These are phyloP conservation scores for Neohortaea acidophila DNA, from an alignment of 495 filamentous ascomycete genomes.

Conservation along the genomic window DNA sequence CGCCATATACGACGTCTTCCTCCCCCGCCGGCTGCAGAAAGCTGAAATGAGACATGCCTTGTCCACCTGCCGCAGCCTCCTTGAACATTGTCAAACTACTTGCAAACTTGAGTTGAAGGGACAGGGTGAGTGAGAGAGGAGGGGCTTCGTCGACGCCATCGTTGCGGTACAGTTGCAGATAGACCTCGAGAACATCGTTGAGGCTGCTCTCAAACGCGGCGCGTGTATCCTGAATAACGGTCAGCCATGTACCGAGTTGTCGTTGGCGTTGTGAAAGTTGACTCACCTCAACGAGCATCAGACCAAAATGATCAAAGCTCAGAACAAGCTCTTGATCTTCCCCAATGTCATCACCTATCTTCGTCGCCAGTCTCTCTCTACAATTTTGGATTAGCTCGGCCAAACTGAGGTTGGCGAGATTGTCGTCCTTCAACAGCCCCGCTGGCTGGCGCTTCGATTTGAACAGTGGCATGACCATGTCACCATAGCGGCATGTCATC, in stretches of 20 bases:
- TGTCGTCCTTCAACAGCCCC: conserved; percentile 56
- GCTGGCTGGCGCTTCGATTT: conserved; percentile 48
- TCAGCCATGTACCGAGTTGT: conserved; percentile 9
- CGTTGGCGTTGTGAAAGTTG: neutral
- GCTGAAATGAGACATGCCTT: conserved; percentile 41
- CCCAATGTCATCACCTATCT: conserved; percentile 44
- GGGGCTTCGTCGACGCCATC: conserved; percentile 41
- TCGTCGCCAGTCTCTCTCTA: conserved; percentile 50
- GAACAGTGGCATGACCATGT: conserved; percentile 55
- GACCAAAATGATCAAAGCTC: conserved; percentile 52
- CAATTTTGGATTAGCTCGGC: conserved; percentile 46
- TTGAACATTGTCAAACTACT: conserved; percentile 30
- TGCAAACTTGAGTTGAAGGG: conserved; percentile 35
- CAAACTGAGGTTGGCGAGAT: conserved; percentile 42
- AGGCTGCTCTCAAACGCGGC: conserved; percentile 34
- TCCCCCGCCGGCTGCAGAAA: conserved; percentile 23
- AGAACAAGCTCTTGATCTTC: conserved; percentile 51
- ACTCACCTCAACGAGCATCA: conserved; percentile 42
- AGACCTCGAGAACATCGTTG: conserved; percentile 41
- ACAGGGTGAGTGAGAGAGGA: conserved; percentile 42
- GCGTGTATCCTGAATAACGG: conserved; percentile 30
- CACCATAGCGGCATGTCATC: conserved; percentile 49
- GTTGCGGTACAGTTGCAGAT: conserved; percentile 41
- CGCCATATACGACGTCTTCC: conserved; percentile 15
- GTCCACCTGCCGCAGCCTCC: conserved; percentile 39